Percentiles rank a stretch among this genome's conserved stretches.
These are phyloP conservation scores for Aspergillus fumigatiaffinis DNA, from an alignment of 2,329 filamentous ascomycete genomes.

Conservation along the genomic window DNA sequence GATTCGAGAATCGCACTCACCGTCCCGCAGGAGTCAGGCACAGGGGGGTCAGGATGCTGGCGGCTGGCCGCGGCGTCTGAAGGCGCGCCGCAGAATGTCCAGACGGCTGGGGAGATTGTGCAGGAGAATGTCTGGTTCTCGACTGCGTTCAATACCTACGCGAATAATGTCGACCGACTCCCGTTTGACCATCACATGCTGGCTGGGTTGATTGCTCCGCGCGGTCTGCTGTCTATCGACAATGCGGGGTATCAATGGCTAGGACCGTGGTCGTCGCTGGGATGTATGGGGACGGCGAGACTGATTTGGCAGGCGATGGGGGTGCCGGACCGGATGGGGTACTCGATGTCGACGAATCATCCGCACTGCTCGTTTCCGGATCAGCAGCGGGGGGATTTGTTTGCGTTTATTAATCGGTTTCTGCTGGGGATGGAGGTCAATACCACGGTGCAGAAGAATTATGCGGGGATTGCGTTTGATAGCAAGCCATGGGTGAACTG, in stretches of 20 bases:
- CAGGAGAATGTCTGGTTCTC: conserved; percentile 63
- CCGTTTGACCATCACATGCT: conserved; percentile 59
- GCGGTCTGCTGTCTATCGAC: conserved; percentile 43
- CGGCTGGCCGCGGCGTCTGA: conserved; percentile 52
- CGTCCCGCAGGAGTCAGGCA: conserved; percentile 60
- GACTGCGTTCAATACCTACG: conserved; percentile 51
- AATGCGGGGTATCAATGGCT: conserved; percentile 8
- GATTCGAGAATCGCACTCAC: conserved; percentile 58
- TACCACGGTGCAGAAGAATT: conserved; percentile 14
- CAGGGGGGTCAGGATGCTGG: conserved; percentile 61
- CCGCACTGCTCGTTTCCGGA: conserved; percentile 55
- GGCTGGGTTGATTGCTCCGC: conserved; percentile 54
- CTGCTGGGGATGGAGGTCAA: conserved; percentile 36
- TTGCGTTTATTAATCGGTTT: conserved; percentile 55
- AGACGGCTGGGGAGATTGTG: conserved; percentile 57
- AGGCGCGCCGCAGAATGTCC: conserved; percentile 53
- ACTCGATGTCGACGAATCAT: conserved; percentile 53
- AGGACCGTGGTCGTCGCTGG: conserved; percentile 3
- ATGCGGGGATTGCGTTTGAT: conserved; percentile 5
- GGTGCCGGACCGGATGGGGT: conserved; percentile 45
- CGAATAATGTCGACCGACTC: conserved; percentile 43
- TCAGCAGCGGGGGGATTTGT: conserved; percentile 50
- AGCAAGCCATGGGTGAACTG: conserved; percentile 3
- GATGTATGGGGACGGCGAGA: conserved; percentile 3
- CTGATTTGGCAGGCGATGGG: conserved; percentile 3